phyloP scores from a whole-genome alignment of 75 land plant genomes.

The Sequoiadendron giganteum region DNA sequence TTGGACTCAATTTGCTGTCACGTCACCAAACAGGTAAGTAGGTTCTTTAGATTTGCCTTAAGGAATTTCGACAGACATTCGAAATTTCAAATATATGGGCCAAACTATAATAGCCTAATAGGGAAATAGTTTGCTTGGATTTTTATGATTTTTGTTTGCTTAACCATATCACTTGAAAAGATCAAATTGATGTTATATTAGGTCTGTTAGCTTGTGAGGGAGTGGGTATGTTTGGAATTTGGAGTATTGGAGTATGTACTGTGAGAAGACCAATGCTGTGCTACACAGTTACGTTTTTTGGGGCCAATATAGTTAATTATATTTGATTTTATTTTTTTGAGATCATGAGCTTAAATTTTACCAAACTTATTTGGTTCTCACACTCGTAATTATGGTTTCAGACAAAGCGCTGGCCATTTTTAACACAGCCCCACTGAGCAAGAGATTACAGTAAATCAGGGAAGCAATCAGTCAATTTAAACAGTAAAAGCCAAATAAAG shows the following conservation, averaged over 20 bases:
- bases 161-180: too few species aligned
- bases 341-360: background rate
- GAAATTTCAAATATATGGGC: background rate
- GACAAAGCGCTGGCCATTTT: background rate
- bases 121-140: background rate
- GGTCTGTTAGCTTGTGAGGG: background rate
- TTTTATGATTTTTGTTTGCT: background rate
- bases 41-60: background rate
- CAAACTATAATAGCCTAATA: background rate
- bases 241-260: too few species aligned
- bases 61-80: background rate
- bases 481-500: too few species aligned
- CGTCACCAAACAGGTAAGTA: conserved; percentile 38
- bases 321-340: background rate
- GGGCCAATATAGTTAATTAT: too few species aligned
- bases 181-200: too few species aligned
- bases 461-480: too few species aligned
- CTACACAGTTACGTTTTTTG: too few species aligned
- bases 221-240: background rate
- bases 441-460: background rate
- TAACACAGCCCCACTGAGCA: background rate
- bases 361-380: background rate
- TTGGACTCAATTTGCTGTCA: conserved; percentile 54
- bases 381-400: background rate
- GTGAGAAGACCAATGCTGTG: too few species aligned